These are phyloP conservation scores for Phytophthora syringae DNA, from an alignment of 352 stramenopile genomes.

Conservation along the genomic window DNA sequence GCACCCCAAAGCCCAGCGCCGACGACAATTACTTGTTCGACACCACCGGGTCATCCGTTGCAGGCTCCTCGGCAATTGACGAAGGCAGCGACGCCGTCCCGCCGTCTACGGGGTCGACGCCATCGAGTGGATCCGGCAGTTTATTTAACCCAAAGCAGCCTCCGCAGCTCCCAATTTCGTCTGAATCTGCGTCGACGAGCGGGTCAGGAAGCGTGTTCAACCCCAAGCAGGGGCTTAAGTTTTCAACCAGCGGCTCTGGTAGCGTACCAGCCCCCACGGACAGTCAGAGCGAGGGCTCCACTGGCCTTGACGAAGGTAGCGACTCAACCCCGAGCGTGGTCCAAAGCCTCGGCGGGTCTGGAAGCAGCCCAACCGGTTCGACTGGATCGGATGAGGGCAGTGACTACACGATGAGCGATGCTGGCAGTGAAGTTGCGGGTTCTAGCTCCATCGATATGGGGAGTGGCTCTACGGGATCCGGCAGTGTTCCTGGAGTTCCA, in stretches of 20 bases:
- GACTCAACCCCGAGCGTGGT: background rate
- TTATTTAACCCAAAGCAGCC: conserved; percentile 5
- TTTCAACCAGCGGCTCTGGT: background rate
- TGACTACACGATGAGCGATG: conserved; percentile 6
- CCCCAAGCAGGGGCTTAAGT: conserved; percentile 1
- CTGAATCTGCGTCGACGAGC: background rate
- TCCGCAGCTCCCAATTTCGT: background rate
- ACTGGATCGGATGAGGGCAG: conserved; percentile 5
- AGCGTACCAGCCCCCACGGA: background rate
- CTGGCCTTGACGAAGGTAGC: no score
- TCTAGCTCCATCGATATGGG: conserved; percentile 16
- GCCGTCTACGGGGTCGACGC: background rate
- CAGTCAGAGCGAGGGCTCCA: background rate
- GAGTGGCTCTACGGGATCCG: conserved; percentile 9
- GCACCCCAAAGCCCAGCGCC: conserved; percentile 2
- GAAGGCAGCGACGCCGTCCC: conserved; percentile 8
- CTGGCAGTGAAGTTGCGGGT: conserved; percentile 11
- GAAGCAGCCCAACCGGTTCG: conserved; percentile 10
- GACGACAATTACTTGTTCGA: conserved; percentile 13
- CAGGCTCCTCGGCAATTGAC: conserved; percentile 19
- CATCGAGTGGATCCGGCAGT: conserved; percentile 1
- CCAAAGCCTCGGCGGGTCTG: conserved; percentile 12
- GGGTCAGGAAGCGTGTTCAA: conserved; percentile 5
- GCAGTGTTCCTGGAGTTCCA: background rate
- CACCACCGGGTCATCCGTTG: conserved; percentile 17